Evolutionary conservation across 2,329 filamentous ascomycete genomes (phyloP).

Genomic region (Venturia nashicola): DNA sequence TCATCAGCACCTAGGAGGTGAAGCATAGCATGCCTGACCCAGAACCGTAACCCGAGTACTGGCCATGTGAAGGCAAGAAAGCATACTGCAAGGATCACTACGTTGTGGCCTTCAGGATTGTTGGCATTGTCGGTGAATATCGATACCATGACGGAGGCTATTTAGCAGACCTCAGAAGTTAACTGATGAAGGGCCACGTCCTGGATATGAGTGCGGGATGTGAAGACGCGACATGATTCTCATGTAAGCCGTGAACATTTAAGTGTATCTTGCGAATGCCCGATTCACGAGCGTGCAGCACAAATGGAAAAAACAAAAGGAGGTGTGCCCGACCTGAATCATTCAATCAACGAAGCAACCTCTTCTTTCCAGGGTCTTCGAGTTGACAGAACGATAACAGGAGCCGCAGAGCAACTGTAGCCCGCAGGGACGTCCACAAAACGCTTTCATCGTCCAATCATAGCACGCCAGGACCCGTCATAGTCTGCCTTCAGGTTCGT

Average conservation of each 20-base stretch:
- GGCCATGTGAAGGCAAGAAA: constrained; percentile 3
- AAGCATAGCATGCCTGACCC: background rate
- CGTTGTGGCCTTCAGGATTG: background rate
- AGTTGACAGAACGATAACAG: background rate
- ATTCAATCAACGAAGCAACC: background rate
- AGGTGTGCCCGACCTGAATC: background rate
- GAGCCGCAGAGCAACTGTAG: background rate
- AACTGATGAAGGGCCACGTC: background rate
- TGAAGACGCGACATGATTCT: background rate
- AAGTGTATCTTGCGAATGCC: background rate
- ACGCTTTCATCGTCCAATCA: background rate
- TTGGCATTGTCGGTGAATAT: background rate
- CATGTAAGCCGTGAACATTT: background rate
- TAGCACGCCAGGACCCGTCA: background rate
- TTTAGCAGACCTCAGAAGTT: background rate
- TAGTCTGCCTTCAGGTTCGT: background rate
- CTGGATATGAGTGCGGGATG: background rate
- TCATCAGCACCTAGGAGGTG: background rate
- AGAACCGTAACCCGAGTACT: background rate
- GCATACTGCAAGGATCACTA: background rate
- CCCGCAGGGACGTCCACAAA: background rate
- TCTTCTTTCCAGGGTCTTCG: background rate
- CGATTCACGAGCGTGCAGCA: background rate
- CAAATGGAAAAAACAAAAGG: background rate
- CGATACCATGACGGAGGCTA: background rate